phyloP scores from a whole-genome alignment of 306 rosid genomes.

The Purshia tridentata region DNA sequence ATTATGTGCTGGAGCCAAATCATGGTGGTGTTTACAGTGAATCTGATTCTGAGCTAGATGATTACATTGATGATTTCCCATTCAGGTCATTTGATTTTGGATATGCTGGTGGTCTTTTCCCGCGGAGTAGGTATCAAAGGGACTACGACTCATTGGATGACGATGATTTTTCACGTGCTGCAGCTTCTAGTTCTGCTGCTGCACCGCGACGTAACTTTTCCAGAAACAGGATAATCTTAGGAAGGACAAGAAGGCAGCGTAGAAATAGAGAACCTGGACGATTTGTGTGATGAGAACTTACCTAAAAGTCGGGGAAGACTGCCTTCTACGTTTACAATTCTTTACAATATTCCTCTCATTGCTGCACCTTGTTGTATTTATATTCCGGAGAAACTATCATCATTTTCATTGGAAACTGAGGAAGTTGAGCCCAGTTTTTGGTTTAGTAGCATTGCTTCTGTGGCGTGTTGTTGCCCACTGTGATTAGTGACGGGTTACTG shows the following conservation, averaged over 20 bases:
- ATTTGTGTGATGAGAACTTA: neutral
- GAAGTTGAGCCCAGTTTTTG: constrained; percentile 1
- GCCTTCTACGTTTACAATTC: constrained; percentile 9
- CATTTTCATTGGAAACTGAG: constrained; percentile 3
- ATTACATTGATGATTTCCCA: constrained; percentile 52
- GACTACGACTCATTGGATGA: constrained; percentile 35
- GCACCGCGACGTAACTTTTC: constrained; percentile 51
- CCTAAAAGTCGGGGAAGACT: neutral
- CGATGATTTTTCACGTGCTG: constrained; percentile 38
- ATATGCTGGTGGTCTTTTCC: constrained; percentile 40
- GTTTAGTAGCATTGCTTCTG: constrained; percentile 13
- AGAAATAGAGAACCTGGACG: constrained; percentile 39
- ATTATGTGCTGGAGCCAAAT: constrained; percentile 89
- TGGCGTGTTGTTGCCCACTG: neutral
- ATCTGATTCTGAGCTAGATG: constrained; percentile 61
- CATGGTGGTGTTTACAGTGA: constrained; percentile 51
- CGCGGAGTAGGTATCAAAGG: constrained; percentile 45
- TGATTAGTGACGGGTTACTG: constrained; percentile 12
- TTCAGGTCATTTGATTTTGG: constrained; percentile 52
- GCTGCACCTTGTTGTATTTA: constrained; percentile 19
- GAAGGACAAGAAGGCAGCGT: constrained; percentile 52
- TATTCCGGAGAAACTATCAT: neutral
- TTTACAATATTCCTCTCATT: constrained; percentile 3
- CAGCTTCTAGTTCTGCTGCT: constrained; percentile 46
- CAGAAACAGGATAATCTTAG: constrained; percentile 37